phyloP scores from a whole-genome alignment of 495 filamentous ascomycete species.

The Oleoguttula mirabilis region DNA sequence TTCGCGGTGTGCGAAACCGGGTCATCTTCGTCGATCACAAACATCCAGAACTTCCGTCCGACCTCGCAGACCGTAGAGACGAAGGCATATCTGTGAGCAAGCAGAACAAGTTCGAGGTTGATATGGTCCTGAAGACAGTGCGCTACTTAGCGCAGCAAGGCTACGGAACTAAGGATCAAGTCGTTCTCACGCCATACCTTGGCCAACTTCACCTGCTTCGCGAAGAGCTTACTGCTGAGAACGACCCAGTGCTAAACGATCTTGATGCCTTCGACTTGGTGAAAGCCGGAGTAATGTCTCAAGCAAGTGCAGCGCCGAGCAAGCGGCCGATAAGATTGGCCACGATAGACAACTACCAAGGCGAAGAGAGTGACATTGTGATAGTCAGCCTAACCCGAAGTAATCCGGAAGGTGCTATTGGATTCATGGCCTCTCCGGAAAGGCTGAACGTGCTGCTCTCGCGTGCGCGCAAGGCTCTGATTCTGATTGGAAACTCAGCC shows the following conservation, averaged over 20 bases:
- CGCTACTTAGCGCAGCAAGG: constrained; percentile 66
- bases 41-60: constrained; percentile 37
- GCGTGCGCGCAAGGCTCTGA: constrained; percentile 51
- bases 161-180: constrained; percentile 53
- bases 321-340: constrained; percentile 48
- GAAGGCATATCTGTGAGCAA: constrained; percentile 39
- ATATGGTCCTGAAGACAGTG: constrained; percentile 55
- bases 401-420: constrained; percentile 52
- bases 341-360: constrained; percentile 76
- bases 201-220: constrained; percentile 54
- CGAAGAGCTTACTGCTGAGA: constrained; percentile 41
- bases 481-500: constrained; percentile 59
- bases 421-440: constrained; percentile 60
- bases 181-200: constrained; percentile 50
- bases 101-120: constrained; percentile 54
- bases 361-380: constrained; percentile 68
- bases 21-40: constrained; percentile 58
- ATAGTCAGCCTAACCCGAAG: constrained; percentile 56
- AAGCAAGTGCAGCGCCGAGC: constrained; percentile 38
- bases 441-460: constrained; percentile 64
- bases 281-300: constrained; percentile 49
- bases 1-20: constrained; percentile 47
- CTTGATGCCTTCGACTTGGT: constrained; percentile 57
- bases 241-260: constrained; percentile 55
- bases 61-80: constrained; percentile 42